Evolutionary conservation across 208 protist genomes (phyloP).

Genomic region (Leishmania turanica): DNA sequence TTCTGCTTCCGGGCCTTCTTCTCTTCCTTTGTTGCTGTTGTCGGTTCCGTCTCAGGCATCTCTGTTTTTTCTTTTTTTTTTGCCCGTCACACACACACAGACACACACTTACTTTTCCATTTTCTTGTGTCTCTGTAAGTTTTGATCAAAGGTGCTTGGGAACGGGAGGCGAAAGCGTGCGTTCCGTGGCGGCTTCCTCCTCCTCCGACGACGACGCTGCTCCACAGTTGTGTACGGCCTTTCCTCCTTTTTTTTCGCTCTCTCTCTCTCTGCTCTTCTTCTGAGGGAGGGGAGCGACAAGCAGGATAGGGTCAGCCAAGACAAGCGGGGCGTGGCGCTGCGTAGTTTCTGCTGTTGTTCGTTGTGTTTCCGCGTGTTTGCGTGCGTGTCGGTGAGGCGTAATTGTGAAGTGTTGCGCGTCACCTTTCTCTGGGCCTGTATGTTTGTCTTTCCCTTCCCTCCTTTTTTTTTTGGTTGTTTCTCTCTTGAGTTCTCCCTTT

Average conservation of each 20-base stretch:
- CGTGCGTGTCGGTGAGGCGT: background rate
- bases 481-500: background rate
- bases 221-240: background rate
- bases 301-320: background rate
- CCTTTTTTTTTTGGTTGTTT: background rate
- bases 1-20: background rate
- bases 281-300: background rate
- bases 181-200: background rate
- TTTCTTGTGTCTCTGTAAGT: background rate
- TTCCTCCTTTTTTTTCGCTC: background rate
- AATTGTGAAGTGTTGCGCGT: background rate
- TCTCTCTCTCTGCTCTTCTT: background rate
- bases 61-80: background rate
- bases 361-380: background rate
- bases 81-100: background rate
- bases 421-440: background rate
- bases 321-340: background rate
- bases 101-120: background rate
- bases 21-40: background rate
- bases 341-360: background rate
- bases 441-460: background rate
- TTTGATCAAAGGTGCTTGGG: background rate
- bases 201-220: background rate
- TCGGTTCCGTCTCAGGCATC: background rate
- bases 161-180: background rate